phyloP scores from a whole-genome alignment of 306 rosid species.

The Prunus campanulata region DNA sequence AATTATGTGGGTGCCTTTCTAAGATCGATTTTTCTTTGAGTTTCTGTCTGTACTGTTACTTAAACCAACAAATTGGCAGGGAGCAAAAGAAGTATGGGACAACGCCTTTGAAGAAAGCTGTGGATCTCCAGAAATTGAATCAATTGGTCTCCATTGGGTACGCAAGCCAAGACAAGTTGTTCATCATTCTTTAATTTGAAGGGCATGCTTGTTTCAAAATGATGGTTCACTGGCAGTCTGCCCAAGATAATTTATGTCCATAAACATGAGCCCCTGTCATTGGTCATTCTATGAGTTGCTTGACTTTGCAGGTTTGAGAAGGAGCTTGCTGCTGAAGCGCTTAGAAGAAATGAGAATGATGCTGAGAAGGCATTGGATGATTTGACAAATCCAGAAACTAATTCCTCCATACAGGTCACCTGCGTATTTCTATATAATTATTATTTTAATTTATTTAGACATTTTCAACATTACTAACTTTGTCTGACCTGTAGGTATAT shows the following conservation, averaged over 20 bases:
- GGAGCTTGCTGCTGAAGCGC: constrained; percentile 91
- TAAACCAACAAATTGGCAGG: constrained; percentile 40
- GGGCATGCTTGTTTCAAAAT: neutral
- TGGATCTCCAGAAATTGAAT: constrained; percentile 65
- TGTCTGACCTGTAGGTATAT: constrained; percentile 40
- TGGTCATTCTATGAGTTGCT: constrained; percentile 14
- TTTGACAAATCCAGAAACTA: constrained; percentile 75
- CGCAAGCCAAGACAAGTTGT: constrained; percentile 6
- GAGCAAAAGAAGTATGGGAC: constrained; percentile 76
- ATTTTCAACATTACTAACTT: constrained; percentile 11
- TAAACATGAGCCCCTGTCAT: neutral
- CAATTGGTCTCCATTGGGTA: constrained; percentile 79
- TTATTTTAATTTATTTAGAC: constrained; percentile 1
- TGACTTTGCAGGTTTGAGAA: constrained; percentile 57
- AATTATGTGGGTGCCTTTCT: constrained; percentile 47
- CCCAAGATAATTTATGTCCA: neutral
- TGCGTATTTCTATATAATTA: neutral
- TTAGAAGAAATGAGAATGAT: constrained; percentile 81
- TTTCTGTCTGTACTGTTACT: constrained; percentile 21
- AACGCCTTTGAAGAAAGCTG: constrained; percentile 76
- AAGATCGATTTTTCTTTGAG: neutral
- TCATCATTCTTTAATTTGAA: neutral
- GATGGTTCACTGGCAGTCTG: neutral
- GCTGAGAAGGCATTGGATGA: constrained; percentile 75
- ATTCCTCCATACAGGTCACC: constrained; percentile 68